Evolutionary conservation across 2,329 filamentous ascomycete genomes (phyloP).

Genomic region (Sporothrix pseudoabietina): DNA sequence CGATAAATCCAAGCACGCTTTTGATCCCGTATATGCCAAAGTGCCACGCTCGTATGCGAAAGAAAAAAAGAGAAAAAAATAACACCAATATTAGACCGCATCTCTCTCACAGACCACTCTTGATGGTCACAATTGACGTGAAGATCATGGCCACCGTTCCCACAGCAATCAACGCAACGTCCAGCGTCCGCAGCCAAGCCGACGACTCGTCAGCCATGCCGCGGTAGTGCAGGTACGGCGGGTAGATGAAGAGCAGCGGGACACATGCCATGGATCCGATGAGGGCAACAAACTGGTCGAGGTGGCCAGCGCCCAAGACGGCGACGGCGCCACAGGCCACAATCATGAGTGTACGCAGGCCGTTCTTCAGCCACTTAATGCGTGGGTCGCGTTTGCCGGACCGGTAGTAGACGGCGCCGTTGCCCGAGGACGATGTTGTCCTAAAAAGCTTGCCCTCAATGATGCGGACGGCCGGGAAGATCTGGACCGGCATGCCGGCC

Average conservation of each 20-base stretch:
- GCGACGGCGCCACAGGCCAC: conserved; percentile 62
- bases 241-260: conserved; percentile 76
- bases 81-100: neutral
- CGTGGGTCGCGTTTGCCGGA: conserved; percentile 66
- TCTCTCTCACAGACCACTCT: conserved; percentile 16
- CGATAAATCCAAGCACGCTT: neutral
- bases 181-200: conserved; percentile 56
- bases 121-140: conserved; percentile 63
- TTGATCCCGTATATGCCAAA: conserved; percentile 1
- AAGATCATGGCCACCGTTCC: conserved; percentile 63
- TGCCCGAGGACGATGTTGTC: conserved; percentile 1
- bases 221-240: conserved; percentile 69
- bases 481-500: conserved; percentile 72
- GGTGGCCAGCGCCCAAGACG: conserved; percentile 65
- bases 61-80: neutral
- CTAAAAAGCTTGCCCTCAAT: conserved; percentile 69
- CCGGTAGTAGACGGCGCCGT: conserved; percentile 41
- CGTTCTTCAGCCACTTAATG: conserved; percentile 79
- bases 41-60: neutral
- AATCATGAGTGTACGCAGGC: conserved; percentile 60
- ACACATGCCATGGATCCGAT: conserved; percentile 75
- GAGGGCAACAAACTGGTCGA: conserved; percentile 74
- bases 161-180: conserved; percentile 14
- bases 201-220: conserved; percentile 60
- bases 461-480: conserved; percentile 73